Conservation (phyloP, 345 rosid genomes). For the Firmiana major region DNA sequence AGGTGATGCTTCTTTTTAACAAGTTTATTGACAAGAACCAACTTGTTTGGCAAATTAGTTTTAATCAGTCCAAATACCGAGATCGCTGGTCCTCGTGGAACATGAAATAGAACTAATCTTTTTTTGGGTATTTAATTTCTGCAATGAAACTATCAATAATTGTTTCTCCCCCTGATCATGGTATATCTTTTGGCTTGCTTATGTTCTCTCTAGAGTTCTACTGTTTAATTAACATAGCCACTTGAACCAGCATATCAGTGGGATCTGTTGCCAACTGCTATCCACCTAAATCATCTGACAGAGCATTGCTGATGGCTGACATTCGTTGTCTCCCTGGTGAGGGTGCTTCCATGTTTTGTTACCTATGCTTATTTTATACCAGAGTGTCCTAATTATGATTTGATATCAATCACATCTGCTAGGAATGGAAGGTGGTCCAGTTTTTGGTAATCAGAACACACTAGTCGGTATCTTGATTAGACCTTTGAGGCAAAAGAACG, state of each 20-base stretch:
- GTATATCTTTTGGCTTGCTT: slow-evolving; percentile 9
- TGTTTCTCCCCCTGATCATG: not conserved
- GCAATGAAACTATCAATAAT: not conserved
- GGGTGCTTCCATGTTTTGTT: slow-evolving; percentile 25
- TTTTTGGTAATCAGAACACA: slow-evolving; percentile 48
- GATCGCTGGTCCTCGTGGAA: not conserved
- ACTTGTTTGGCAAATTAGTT: slow-evolving; percentile 3
- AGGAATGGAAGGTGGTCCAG: slow-evolving; percentile 96
- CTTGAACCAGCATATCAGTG: slow-evolving; percentile 58
- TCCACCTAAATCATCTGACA: slow-evolving; percentile 52
- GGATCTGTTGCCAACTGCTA: slow-evolving; percentile 79
- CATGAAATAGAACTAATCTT: not conserved
- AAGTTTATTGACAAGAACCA: not conserved
- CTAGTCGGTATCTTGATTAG: slow-evolving; percentile 72
- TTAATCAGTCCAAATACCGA: not conserved
- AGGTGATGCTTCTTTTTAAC: slow-evolving; percentile 48
- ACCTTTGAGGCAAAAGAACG: slow-evolving; percentile 76
- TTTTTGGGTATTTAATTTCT: not conserved
- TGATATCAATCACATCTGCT: slow-evolving; percentile 14
- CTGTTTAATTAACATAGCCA: slow-evolving; percentile 16
- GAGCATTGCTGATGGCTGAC: slow-evolving; percentile 82
- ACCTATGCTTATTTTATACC: slow-evolving; percentile 18
- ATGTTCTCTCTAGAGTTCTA: slow-evolving; percentile 2
- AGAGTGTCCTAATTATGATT: slow-evolving; percentile 16
- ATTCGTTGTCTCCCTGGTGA: slow-evolving; percentile 93